Evolutionary conservation across 257 asterid genomes (phyloP), one percentile per base, ranked within the genome.

Genomic region (Coffea eugenioides): DNA sequence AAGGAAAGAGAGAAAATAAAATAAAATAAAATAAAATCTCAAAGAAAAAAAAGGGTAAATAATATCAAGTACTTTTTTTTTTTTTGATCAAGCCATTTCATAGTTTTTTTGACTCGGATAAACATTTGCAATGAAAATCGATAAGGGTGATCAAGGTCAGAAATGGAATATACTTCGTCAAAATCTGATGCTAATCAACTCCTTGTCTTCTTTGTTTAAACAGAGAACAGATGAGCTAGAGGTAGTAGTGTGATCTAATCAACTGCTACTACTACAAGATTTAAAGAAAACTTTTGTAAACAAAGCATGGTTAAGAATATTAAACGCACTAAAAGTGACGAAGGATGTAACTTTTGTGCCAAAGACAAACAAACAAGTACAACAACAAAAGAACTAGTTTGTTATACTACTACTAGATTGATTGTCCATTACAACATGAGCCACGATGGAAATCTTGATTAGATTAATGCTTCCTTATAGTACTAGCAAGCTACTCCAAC

Each of bases 171-270:
- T 59, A 59, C 31, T 59, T 51, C 2, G 66, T 21, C 66, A 16
- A 57, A 18, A 3, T 57, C 52, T 65, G 57, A 64, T 31, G 80
- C 52, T 46, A 8, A 9, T 51, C 67, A 61, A 43, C 41, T 51
- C 46, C 68, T 77, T 67, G 74, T 52, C 54, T 49, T 77, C 39
- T 27, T 27, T 27, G 36, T 45, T 39, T 16, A 64, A 77, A 52
- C 20, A 10, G 51, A 65, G 80, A 66, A 66, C 13, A 66, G 31
- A 41, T 49, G 52, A 62, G 65, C 67, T 25, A 77, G 23, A 45
- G n/a, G 46, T 18, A 56, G 6, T 6, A 56, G 6, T 6, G 4
- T 15, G 21, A 52, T 52, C 67, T 5, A 59, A 5, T 20, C 65
- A 59, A 59, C 27, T 59, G 34, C 34, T 31, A 31, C 34, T 1